phyloP scores from a whole-genome alignment of 2,329 filamentous ascomycete genomes.

The Sphaerulina musiva region DNA sequence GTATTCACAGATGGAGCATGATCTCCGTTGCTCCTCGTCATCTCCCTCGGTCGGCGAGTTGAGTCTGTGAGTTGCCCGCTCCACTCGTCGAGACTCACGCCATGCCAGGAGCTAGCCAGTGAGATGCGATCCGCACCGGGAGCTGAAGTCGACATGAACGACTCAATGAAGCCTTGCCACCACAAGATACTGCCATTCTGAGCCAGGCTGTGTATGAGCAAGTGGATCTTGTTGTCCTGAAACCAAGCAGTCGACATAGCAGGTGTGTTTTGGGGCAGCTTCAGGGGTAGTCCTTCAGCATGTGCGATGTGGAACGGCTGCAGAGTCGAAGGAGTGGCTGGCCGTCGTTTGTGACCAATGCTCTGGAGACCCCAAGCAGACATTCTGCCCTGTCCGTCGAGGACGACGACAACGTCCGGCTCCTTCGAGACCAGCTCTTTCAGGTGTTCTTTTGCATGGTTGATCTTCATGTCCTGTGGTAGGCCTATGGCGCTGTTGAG shows the following conservation, averaged over 20 bases:
- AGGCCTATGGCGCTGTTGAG: constrained; percentile 48
- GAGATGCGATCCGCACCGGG: constrained; percentile 21
- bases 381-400: constrained; percentile 80
- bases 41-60: background rate
- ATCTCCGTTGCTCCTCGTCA: background rate
- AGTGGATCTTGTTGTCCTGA: constrained; percentile 28
- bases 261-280: constrained; percentile 14
- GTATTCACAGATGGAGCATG: background rate
- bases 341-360: constrained; percentile 61
- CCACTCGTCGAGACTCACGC: constrained; percentile 2
- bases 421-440: constrained; percentile 78
- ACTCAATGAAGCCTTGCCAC: constrained; percentile 69
- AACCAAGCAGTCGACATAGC: constrained; percentile 27
- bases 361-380: constrained; percentile 90
- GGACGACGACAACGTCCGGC: constrained; percentile 78
- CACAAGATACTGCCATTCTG: constrained; percentile 71
- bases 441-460: constrained; percentile 72
- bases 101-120: constrained; percentile 3
- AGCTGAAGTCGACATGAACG: constrained; percentile 64
- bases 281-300: constrained; percentile 51
- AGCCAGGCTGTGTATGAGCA: constrained; percentile 73
- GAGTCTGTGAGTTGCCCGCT: background rate
- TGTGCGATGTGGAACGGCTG: constrained; percentile 83
- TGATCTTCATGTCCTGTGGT: constrained; percentile 42
- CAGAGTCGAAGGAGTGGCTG: constrained; percentile 36